Evolutionary conservation across 306 rosid genomes (phyloP).

Genomic region (Lathyrus oleraceus): DNA sequence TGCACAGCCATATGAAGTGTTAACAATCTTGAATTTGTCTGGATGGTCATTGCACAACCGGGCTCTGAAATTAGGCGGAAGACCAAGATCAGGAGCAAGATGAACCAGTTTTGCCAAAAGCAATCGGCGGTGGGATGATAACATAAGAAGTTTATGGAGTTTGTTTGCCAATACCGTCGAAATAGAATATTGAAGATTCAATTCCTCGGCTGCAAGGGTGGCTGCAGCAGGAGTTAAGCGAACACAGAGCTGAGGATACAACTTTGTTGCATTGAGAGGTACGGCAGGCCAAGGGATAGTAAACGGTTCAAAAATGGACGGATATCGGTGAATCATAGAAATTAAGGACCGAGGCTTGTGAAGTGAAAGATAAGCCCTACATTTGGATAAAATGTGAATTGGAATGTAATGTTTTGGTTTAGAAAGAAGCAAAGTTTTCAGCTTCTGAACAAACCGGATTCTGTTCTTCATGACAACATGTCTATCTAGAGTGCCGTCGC

Average conservation of each 20-base stretch:
- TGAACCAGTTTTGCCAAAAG: conserved; percentile 83
- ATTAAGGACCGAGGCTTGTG: conserved; percentile 64
- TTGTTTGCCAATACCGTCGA: conserved; percentile 67
- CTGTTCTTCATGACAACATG: conserved; percentile 68
- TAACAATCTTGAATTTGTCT: conserved; percentile 71
- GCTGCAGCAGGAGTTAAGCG: conserved; percentile 91
- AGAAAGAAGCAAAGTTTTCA: conserved; percentile 79
- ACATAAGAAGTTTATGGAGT: conserved; percentile 90
- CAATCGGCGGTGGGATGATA: conserved; percentile 68
- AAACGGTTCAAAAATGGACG: conserved; percentile 72
- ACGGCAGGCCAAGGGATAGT: conserved; percentile 63
- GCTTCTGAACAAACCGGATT: conserved; percentile 79
- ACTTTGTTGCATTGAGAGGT: conserved; percentile 77
- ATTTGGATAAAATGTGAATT: conserved; percentile 69
- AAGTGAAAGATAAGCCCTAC: conserved; percentile 72
- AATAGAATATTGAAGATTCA: conserved; percentile 48
- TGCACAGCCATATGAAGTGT: conserved; percentile 89
- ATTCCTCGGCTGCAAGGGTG: conserved; percentile 53
- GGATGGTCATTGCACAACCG: conserved; percentile 83
- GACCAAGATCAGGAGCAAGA: conserved; percentile 88
- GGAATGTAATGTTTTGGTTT: conserved; percentile 84
- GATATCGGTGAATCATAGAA: conserved; percentile 83
- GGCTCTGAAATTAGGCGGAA: conserved; percentile 81
- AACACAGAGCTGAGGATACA: conserved; percentile 72
- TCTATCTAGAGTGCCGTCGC: conserved; percentile 65